Base-by-base conservation (phyloP, 441 rosid genomes). In the Eutrema salsugineum region DNA sequence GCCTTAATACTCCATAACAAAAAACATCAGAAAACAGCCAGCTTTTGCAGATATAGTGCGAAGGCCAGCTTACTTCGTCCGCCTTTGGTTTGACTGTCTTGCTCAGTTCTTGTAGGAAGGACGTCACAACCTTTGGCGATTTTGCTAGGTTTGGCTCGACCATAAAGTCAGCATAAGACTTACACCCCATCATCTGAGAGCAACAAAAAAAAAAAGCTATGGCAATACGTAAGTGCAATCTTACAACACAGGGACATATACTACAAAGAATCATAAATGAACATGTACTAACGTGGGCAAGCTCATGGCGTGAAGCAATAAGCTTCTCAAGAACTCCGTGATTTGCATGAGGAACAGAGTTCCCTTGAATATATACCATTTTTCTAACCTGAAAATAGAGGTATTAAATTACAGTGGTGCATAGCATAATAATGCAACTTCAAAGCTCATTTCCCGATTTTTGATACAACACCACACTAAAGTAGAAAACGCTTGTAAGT, bases 51-150 rank as follows among this genome's bases (percentile, higher is more conserved):
- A 42, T 22, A 43, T 17, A 62, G 32, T 49, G 39, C 5, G 8
- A 43, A 71, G 64, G 71, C 43, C 48, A 71, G 19, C 64, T 70
- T 83, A 95, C 98, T 97, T 88, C 75, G 75, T 88, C 94, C 42
- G 97, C 98, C 82, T 76, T 88, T 79, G 87, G 84, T 77, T 83
- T 89, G 69, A 91, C 78, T 75, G 86, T 85, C 77, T 79, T 77
- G 79, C 93, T 91, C 94, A 95, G 83, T 83, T 93, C 93, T 78
- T 79, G 79, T 75, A 95, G 79, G 83, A 95, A 91, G 48, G 98
- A 86, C 70, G 65, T 83, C 64, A 91, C 88, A 63, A 89, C 91
- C 68, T 83, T 83, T n/a, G 94, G 89, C n/a, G 97, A 93, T 66
- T 90, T 86, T 56, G 97, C 97, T 87, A 95, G 82, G 82, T 86